Base-by-base conservation (phyloP, 2,329 filamentous ascomycete species). In the Ceratocystis alfenasii region DNA sequence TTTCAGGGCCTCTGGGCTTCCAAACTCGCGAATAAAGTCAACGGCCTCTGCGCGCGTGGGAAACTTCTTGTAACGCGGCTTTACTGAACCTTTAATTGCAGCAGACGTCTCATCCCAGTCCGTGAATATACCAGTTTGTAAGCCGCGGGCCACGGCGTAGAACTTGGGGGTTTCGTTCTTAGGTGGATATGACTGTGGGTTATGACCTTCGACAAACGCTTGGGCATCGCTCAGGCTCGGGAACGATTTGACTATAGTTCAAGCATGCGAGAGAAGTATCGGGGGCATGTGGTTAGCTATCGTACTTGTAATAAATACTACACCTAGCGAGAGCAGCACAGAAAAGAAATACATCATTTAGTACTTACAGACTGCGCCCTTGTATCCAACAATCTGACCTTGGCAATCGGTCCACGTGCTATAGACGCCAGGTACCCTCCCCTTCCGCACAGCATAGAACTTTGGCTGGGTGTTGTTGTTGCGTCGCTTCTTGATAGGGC, bases 171-270 rank as follows among this genome's bases (percentile, higher is more conserved):
- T 77, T 72, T 59, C 79, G 76, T 67, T 78, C 74, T 61, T 76
- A 71, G 50, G 77, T 74, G 22, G 44, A 63, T 25, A 76, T 71
- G 22, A 75, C 71, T 17, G 75, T 72, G 63, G 73, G 6, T 74
- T 74, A 66, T 81, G 80, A 60, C 89, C 88, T 0, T 81, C 83
- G 30, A 90, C 79, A 73, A 89, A 96, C 1, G 83, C 84, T 71
- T 88, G 82, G n/a, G 93, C 93, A 68, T 96, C 90, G 69, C 86
- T 81, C 67, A 81, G 78, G 0, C 82, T 84, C 8, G 80, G 76
- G 73, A 96, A 96, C 1, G 88, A 90, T 77, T 94, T 93, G 78
- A 88, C 90, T 94, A 68, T 30, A 50, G 22, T 64, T 20, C 33
- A 57, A 64, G 17, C 25, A 62, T 48, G 46, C 46, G n/a, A 50